Evolutionary conservation across 169 alveolate genomes (phyloP).

Genomic region (Plasmodium coatneyi): DNA sequence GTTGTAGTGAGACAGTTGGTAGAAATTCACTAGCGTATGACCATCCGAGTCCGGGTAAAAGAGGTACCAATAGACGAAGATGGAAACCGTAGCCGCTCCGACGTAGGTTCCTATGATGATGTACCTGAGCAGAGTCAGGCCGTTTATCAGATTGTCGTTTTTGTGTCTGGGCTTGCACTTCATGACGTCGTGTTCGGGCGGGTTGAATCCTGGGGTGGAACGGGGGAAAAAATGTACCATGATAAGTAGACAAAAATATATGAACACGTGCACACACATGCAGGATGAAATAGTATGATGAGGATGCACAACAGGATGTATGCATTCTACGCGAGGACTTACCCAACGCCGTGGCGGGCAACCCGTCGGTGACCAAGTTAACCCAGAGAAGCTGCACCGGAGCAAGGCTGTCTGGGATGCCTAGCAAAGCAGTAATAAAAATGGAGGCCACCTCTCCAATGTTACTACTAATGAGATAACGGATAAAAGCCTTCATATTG

Average conservation of each 20-base stretch:
- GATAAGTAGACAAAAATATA: background rate
- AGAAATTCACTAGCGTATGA: constrained; percentile 93
- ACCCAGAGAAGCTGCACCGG: constrained; percentile 99
- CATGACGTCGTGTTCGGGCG: constrained; percentile 99
- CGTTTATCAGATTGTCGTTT: constrained; percentile 95
- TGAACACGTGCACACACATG: background rate
- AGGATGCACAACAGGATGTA: too few species aligned
- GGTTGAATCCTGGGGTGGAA: constrained; percentile 94
- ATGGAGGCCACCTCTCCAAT: constrained; percentile 99
- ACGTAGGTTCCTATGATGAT: constrained; percentile 97
- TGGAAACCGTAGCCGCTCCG: constrained; percentile 98
- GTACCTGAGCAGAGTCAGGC: constrained; percentile 95
- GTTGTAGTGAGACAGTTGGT: constrained; percentile 89
- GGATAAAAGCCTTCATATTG: constrained; percentile 98
- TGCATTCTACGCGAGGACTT: background rate
- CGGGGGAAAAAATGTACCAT: background rate
- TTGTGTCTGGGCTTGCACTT: constrained; percentile 96
- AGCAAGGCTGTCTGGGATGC: constrained; percentile 97
- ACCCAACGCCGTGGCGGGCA: constrained; percentile 99
- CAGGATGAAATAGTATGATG: background rate
- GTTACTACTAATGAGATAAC: constrained; percentile 98
- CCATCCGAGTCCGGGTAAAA: constrained; percentile 92
- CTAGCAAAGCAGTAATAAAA: constrained; percentile 98
- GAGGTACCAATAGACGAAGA: constrained; percentile 95
- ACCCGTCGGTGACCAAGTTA: constrained; percentile 99